Base-by-base conservation (phyloP, 345 rosid genomes). In the Citrus reticulata region DNA sequence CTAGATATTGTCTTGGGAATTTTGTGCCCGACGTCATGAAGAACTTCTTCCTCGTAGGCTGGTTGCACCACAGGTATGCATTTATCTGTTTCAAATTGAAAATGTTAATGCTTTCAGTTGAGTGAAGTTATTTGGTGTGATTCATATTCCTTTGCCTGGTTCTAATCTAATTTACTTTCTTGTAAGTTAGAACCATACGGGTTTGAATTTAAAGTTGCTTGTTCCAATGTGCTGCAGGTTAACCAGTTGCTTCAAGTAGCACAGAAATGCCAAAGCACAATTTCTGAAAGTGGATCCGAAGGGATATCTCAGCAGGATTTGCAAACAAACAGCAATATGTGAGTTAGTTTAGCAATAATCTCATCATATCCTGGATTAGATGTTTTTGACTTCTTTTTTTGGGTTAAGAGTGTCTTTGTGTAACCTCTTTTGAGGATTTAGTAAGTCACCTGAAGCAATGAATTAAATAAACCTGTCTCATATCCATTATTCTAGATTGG, bases 1-100 rank as follows among this genome's bases (percentile, higher is more conserved):
- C 34, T 89, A 95, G 99, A 94, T 96, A 79, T 82, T 96, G 79
- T 93, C 95, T 32, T 96, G 99, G 99, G 99, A 96, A 83, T 96
- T 94, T 80, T 96, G 99, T 87, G 95, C 95, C 13, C 93, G 93
- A 6, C 90, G 88, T 29, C 99, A 94, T 84, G 98, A 96, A 87
- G 97, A 96, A 85, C 92, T 96, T 61, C 96, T 92, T 80, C 99
- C 97, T 76, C 95, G 99, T 39, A 94, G 95, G 74, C 85, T 94
- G 85, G 95, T 96, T 84, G 95, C 94, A 57, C 98, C 99, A 17
- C 98, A 96, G 95, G 99, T 96, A 85, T 74, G 37, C 9, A 79
- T 66, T 30, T 72, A 54, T 54, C 7, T 7, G 57, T 54, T 72
- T 10, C 8, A 19, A 30, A 32, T 27, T 2, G 6, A 62, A 62